Base-by-base conservation (phyloP, 768 basidiomycete genomes). In the Kwoniella heveanensis region DNA sequence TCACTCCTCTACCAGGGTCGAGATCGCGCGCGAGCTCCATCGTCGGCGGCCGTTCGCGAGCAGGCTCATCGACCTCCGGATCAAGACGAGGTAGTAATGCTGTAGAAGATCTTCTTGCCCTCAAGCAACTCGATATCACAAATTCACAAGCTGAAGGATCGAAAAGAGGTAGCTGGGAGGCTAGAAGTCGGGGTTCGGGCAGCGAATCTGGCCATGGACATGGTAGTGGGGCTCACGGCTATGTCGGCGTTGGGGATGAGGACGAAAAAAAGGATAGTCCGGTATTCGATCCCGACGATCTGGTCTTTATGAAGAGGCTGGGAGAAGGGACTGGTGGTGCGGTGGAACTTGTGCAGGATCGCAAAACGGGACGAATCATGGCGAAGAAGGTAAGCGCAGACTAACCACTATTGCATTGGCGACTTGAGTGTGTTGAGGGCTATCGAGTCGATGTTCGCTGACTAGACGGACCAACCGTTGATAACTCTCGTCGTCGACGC, bases 311-410 rank as follows among this genome's bases (percentile, higher is more conserved):
- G 27, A 64, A 63, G 49, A 46, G 76, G 21, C 58, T 81, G 0
- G 80, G 80, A 2, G 80, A 81, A 51, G 80, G 80, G 8, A 76
- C 79, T 6, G 79, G 79, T 54, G 80, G 80, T 0, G 68, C 77
- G 0, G 80, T 81, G 9, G 77, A 77, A 17, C 60, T 79, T 54
- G 80, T 81, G 15, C 67, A 67, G 46, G 74, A 74, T 62, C 61
- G 57, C 30, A 64, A 56, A 54, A 77, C 70, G 15, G 79, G 78
- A 12, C 67, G 64, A 48, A 68, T 81, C 48, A 76, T 81, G 75
- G 80, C 80, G 19, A 76, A 80, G 57, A 81, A 81, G 72, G 80
- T 81, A 49, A 61, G 74, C 32, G 13, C 32, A 32, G n/a, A n/a
- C n/a, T n/a, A n/a, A n/a, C n/a, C n/a, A n/a, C n/a, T n/a, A n/a